Evolutionary conservation across 495 filamentous ascomycete species (phyloP), one percentile per base, ranked within the genome.

Genomic region (Pyronema omphalodes): DNA sequence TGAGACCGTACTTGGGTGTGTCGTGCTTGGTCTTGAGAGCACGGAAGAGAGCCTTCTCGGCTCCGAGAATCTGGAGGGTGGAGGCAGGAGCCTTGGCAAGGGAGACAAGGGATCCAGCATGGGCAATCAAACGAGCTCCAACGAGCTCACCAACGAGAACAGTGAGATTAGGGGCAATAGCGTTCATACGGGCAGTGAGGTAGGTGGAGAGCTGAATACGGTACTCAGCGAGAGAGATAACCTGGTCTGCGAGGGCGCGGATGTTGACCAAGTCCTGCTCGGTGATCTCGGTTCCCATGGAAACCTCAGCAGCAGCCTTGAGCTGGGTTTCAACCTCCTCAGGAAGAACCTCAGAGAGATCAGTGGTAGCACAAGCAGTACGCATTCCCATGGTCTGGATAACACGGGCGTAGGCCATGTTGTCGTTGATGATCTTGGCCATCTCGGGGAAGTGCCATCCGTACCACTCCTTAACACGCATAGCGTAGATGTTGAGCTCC

Each of bases 401-500:
- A 48, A 96, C 78, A 48, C 79, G 77, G 52, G 91, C 76, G 64
- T 95, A 96, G 54, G 93, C 93, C 51, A 95, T 71, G 70, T 99
- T 99, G 76, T 99, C 91, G 67, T 94, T 93, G 58, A 99, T 76
- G 65, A 96, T 95, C 67, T 84, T 84, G 56, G 83, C 88, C 76
- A 99, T 76, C 71, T 99, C 91, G 18, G 91, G 91, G 73, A 96
- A 99, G 71, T 96, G 93, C 91, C 91, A 99, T 54, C 91, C 91
- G 63, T 99, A 99, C 91, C 91, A 99, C 70, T 99, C 91, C 79
- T 94, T 95, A 50, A 95, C 88, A 65, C 91, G 75, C 91, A 99
- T 99, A 60, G 91, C 93, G 63, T 94, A 95, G 58, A 81, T 89
- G 71, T 99, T 99, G 48, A 99, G 72, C 68, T 99, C 93, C 74